These are phyloP conservation scores for Ganoderma lingzhi DNA, from an alignment of 1,284 basidiomycete species.

Conservation along the genomic window DNA sequence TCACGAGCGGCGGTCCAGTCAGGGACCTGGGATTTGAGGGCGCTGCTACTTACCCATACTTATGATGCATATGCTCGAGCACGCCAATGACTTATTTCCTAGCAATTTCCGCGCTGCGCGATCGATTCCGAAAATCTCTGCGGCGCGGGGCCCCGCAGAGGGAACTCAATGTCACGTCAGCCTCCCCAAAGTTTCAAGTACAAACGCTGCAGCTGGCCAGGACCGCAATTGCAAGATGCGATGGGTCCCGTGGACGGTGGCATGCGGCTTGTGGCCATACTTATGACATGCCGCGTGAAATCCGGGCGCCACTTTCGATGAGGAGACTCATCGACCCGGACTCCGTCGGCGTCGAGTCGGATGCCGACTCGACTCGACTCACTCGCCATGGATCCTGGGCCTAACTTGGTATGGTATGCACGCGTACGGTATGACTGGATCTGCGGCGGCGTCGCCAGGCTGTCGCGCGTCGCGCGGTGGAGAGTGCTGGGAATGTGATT, in stretches of 20 bases:
- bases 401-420: neutral
- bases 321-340: neutral
- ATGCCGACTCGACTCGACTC: neutral
- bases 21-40: neutral
- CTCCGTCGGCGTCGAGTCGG: neutral
- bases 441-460: neutral
- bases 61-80: neutral
- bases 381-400: neutral
- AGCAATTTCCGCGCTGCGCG: neutral
- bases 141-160: neutral
- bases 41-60: neutral
- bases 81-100: slow-evolving; percentile 1
- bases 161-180: too few relatives aligned
- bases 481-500: neutral
- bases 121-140: neutral
- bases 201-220: neutral
- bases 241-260: neutral
- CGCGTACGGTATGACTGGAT: neutral
- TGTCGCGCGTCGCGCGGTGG: neutral
- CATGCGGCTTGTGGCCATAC: too few relatives aligned
- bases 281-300: neutral
- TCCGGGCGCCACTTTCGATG: neutral
- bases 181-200: neutral
- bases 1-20: neutral
- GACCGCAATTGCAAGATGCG: neutral